phyloP scores from a whole-genome alignment of 2,329 filamentous ascomycete genomes.

The Corniculantispora saksenae region DNA sequence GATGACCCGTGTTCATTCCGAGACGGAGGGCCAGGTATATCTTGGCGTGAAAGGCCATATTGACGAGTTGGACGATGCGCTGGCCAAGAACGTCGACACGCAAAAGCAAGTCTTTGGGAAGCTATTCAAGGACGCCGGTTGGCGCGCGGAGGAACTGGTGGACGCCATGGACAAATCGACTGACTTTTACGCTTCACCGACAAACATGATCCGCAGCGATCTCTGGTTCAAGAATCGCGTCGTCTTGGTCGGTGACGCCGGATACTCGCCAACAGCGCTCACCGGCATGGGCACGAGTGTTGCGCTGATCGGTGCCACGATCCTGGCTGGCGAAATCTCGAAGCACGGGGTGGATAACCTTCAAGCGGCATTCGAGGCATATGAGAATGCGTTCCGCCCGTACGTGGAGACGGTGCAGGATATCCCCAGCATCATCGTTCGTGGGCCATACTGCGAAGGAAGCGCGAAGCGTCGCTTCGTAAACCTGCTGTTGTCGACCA shows the following conservation, averaged over 20 bases:
- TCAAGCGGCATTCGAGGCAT: constrained; percentile 17
- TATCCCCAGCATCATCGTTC: neutral
- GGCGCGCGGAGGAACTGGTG: constrained; percentile 36
- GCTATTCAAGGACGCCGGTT: constrained; percentile 42
- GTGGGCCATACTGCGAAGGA: constrained; percentile 3
- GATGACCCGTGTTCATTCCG: constrained; percentile 34
- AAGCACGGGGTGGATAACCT: constrained; percentile 15
- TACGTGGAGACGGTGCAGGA: constrained; percentile 11
- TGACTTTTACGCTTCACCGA: constrained; percentile 45
- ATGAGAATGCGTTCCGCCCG: constrained; percentile 19
- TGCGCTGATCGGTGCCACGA: constrained; percentile 49
- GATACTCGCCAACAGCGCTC: constrained; percentile 43
- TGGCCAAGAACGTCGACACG: neutral
- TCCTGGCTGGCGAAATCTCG: constrained; percentile 50
- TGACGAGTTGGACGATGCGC: constrained; percentile 25
- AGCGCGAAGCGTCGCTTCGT: neutral
- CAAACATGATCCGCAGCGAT: constrained; percentile 43
- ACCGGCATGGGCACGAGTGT: constrained; percentile 48
- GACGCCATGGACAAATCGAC: constrained; percentile 31
- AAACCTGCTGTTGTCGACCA: neutral
- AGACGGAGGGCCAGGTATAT: constrained; percentile 33
- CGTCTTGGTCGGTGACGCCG: constrained; percentile 51
- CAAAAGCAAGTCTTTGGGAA: constrained; percentile 38
- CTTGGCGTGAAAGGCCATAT: constrained; percentile 31
- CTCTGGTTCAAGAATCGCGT: constrained; percentile 39